Conservation (phyloP, 495 filamentous ascomycete genomes). For the Elaphomyces granulatus region DNA sequence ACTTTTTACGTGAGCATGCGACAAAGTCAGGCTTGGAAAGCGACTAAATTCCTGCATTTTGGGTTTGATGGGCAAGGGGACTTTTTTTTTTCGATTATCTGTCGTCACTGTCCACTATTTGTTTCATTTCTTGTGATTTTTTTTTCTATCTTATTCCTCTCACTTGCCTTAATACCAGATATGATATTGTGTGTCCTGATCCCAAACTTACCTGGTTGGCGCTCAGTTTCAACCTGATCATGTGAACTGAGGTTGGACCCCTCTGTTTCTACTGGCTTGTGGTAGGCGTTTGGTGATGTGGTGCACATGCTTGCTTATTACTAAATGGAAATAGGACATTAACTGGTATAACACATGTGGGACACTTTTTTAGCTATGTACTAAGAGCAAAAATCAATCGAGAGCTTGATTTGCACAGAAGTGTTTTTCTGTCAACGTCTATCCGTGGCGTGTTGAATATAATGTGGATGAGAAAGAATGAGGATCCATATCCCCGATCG, state of each 20-base stretch:
- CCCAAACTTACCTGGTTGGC: neutral
- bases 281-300: neutral
- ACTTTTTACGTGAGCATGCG: constrained; percentile 12
- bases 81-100: constrained; percentile 9
- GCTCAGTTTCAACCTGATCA: neutral
- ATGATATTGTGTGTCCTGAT: neutral
- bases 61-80: neutral
- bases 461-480: too few relatives aligned
- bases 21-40: neutral
- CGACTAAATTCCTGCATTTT: neutral
- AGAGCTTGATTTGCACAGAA: too few relatives aligned
- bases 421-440: too few relatives aligned
- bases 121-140: constrained; percentile 18
- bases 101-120: constrained; percentile 15
- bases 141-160: too few relatives aligned
- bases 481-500: too few relatives aligned
- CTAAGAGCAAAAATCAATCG: too few relatives aligned
- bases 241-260: neutral
- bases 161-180: neutral
- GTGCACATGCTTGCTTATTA: too few relatives aligned
- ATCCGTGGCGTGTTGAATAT: too few relatives aligned
- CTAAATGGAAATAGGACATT: too few relatives aligned
- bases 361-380: too few relatives aligned
- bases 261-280: neutral
- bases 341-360: too few relatives aligned